phyloP scores from a whole-genome alignment of 495 filamentous ascomycete genomes.

The Friedmanniomyces simplex region DNA sequence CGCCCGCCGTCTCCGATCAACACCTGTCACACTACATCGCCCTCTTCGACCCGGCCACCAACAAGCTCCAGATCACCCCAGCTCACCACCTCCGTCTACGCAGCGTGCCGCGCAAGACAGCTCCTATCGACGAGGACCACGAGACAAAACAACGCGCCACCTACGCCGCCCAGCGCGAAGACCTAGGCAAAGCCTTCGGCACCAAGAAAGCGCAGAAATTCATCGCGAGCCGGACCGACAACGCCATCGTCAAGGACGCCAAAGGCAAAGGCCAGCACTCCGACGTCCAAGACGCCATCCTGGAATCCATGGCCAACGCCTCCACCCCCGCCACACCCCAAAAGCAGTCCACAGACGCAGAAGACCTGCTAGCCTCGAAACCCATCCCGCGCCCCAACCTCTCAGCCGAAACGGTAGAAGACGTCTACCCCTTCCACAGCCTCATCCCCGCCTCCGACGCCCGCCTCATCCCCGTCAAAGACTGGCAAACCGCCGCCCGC shows the following conservation, averaged over 20 bases:
- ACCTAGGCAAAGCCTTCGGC: conserved; percentile 81
- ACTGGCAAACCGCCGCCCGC: conserved; percentile 62
- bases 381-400: conserved; percentile 70
- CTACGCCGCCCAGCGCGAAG: conserved; percentile 37
- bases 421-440: conserved; percentile 66
- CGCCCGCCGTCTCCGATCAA: conserved; percentile 48
- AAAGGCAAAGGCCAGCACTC: conserved; percentile 9
- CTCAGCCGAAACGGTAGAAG: conserved; percentile 55
- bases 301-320: conserved; percentile 26
- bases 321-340: conserved; percentile 50
- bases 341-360: conserved; percentile 51
- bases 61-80: conserved; percentile 62
- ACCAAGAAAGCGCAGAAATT: conserved; percentile 89
- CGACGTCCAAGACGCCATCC: conserved; percentile 20
- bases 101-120: conserved; percentile 19
- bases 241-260: conserved; percentile 46
- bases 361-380: conserved; percentile 52
- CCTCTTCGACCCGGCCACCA: conserved; percentile 64
- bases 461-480: conserved; percentile 48
- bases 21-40: conserved; percentile 78
- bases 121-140: conserved; percentile 31
- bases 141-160: conserved; percentile 37
- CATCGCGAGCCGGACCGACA: conserved; percentile 62
- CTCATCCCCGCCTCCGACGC: conserved; percentile 42
- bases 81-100: conserved; percentile 63